Base-by-base conservation (phyloP, 441 rosid species). In the Macaranga tanarius region DNA sequence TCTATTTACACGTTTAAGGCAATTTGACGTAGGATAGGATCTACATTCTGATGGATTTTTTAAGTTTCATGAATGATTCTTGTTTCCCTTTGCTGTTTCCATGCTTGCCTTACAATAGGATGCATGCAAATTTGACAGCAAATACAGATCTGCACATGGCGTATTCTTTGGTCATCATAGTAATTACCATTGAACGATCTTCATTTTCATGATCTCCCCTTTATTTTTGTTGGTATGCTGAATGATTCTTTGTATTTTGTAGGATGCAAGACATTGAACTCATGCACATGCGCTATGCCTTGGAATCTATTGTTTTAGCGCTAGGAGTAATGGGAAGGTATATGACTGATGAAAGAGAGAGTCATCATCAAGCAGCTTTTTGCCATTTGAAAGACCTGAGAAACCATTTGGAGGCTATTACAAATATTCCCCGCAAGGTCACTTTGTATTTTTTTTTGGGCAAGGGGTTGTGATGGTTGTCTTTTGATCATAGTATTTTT, bases 201-300 rank as follows among this genome's bases (percentile, higher is more conserved):
- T 67, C 38, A 15, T 76, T 59, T 58, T 42, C 62, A 67, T 75
- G 47, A 55, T 55, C 31, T 65, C 22, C 7, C 45, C 60, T 67
- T 52, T 62, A 17, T 25, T 38, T 16, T 48, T 71, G 45, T 55
- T 54, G 6, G 20, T 52, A 20, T 76, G 62, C 58, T 74, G 23
- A 47, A 61, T 26, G 78, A 47, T 65, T 71, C 47, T 48, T 16
- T 50, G 12, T 56, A 65, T 51, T 23, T 75, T 70, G 56, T 73
- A 95, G 99, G 92, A 83, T 88, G 90, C 93, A 89, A 83, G 99
- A 95, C 82, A 85, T 92, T 82, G 99, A 95, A 84, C 88, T 95
- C 75, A 93, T 95, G 97, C 95, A 85, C 82, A 90, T 95, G 97
- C 94, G 95, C 70, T 95, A 95, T 90, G 91, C 94, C 75, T 72